Conservation (phyloP, 2,329 filamentous ascomycete species). For the Aspergillus pseudoterreus region DNA sequence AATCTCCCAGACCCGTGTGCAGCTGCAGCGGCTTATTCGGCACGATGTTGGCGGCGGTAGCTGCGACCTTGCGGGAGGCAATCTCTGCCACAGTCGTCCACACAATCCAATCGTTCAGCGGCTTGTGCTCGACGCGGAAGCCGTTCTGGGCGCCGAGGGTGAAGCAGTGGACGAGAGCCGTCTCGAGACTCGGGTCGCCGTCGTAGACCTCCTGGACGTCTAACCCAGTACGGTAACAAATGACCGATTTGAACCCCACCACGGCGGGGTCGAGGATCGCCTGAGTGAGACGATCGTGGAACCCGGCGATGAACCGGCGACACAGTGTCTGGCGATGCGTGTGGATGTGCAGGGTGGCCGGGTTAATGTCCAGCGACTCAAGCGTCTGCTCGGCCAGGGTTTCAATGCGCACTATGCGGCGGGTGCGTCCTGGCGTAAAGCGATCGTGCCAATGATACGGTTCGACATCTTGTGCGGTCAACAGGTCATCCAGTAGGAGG, state of each 20-base stretch:
- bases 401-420: slow-evolving; percentile 76
- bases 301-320: slow-evolving; percentile 24
- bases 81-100: slow-evolving; percentile 61
- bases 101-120: slow-evolving; percentile 68
- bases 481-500: slow-evolving; percentile 74
- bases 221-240: slow-evolving; percentile 76
- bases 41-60: slow-evolving; percentile 29
- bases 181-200: slow-evolving; percentile 30
- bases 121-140: slow-evolving; percentile 54
- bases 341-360: slow-evolving; percentile 31
- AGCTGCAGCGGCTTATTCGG: slow-evolving; percentile 73
- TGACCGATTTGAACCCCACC: slow-evolving; percentile 76
- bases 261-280: slow-evolving; percentile 64
- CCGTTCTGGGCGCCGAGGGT: slow-evolving; percentile 22
- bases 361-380: slow-evolving; percentile 39
- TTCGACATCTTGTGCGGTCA: slow-evolving; percentile 56
- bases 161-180: slow-evolving; percentile 26
- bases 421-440: slow-evolving; percentile 62
- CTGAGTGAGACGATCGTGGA: slow-evolving; percentile 46
- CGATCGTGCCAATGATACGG: slow-evolving; percentile 62
- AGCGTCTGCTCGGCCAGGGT: slow-evolving; percentile 62
- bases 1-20: slow-evolving; percentile 78
- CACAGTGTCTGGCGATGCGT: slow-evolving; percentile 10
- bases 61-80: slow-evolving; percentile 32
- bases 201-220: slow-evolving; percentile 54